Conservation (phyloP, 106 monocot genomes). For the Alisma plantagoaquatica region DNA sequence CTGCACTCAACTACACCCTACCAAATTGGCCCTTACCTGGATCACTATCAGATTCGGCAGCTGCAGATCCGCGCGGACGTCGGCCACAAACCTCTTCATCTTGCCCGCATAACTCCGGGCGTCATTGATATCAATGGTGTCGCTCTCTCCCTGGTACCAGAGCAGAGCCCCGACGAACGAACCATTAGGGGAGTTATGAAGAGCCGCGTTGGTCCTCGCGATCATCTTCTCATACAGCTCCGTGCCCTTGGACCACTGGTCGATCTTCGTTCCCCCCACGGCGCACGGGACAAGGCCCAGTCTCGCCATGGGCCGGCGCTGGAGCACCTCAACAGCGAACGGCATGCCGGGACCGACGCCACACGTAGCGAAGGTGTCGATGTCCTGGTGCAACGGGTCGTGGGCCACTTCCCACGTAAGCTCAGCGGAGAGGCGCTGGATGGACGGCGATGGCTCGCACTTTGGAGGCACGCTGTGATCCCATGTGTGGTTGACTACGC, state of each 20-base stretch:
- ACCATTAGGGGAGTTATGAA: neutral
- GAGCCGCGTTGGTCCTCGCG: slow-evolving; percentile 29
- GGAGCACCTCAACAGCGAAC: slow-evolving; percentile 50
- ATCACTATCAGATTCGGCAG: slow-evolving; percentile 42
- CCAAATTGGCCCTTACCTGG: slow-evolving; percentile 28
- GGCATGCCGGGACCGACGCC: slow-evolving; percentile 76
- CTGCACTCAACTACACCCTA: too few species aligned
- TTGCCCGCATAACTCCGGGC: slow-evolving; percentile 26
- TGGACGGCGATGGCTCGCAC: slow-evolving; percentile 31
- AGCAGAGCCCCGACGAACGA: slow-evolving; percentile 42
- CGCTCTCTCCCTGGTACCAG: slow-evolving; percentile 96
- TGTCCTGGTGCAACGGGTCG: slow-evolving; percentile 67
- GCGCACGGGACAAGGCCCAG: slow-evolving; percentile 60
- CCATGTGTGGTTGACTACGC: slow-evolving; percentile 26
- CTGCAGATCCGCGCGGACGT: slow-evolving; percentile 46
- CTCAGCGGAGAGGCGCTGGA: slow-evolving; percentile 43
- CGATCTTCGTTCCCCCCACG: slow-evolving; percentile 55
- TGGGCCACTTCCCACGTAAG: slow-evolving; percentile 39
- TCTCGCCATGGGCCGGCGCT: slow-evolving; percentile 22
- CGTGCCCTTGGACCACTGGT: slow-evolving; percentile 38
- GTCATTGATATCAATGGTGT: slow-evolving; percentile 21
- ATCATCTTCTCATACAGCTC: slow-evolving; percentile 46
- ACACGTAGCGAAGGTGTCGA: slow-evolving; percentile 47
- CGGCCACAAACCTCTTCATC: slow-evolving; percentile 44
- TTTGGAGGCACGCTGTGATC: slow-evolving; percentile 42